Conservation (phyloP, 306 rosid genomes). For the Cajanus cajan region DNA sequence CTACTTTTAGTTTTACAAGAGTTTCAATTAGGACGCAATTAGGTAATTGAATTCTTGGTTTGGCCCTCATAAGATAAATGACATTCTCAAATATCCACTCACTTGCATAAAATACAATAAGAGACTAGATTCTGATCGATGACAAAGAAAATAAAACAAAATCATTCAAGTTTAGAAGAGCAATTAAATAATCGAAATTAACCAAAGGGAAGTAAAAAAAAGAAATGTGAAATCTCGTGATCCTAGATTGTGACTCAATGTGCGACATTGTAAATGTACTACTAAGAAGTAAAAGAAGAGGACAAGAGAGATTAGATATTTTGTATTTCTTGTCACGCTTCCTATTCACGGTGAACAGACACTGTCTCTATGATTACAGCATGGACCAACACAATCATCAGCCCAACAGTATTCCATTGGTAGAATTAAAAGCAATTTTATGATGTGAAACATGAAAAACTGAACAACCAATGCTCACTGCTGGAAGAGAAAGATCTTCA, state of each 20-base stretch:
- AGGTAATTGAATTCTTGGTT: background rate
- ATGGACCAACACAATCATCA: conserved; percentile 40
- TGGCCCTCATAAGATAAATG: background rate
- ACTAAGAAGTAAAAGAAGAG: conserved; percentile 38
- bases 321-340: background rate
- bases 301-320: conserved; percentile 20
- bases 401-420: no score
- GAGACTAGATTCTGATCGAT: background rate
- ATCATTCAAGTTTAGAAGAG: background rate
- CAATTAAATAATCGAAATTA: background rate
- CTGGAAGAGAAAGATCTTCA: background rate
- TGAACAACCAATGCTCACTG: background rate
- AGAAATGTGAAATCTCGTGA: background rate
- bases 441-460: conserved; percentile 7
- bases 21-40: background rate
- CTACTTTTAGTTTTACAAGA: background rate
- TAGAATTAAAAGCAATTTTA: conserved; percentile 22
- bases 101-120: no score
- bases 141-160: background rate
- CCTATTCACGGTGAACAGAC: conserved; percentile 34
- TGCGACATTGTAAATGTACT: background rate
- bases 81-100: background rate
- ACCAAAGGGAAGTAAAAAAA: background rate
- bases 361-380: conserved; percentile 35
- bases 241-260: background rate